A percentile compares a stretch with the other conserved stretches of the same genome.
These are phyloP conservation scores for Penicillium sp. DNA, from an alignment of 2,329 filamentous ascomycete genomes.

Conservation along the genomic window DNA sequence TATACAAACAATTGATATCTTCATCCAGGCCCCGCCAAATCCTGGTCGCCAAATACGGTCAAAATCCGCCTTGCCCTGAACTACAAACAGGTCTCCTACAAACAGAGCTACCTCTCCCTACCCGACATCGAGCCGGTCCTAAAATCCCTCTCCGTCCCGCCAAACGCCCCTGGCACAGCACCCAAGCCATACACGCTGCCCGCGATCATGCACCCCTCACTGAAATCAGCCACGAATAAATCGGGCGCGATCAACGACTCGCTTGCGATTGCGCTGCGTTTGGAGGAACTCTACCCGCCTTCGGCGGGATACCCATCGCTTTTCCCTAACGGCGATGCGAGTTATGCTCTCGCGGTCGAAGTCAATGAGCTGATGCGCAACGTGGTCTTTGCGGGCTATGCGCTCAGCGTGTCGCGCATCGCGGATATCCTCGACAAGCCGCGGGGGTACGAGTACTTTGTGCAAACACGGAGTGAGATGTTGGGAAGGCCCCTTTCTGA, in stretches of 20 bases:
- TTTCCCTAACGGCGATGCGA: not conserved
- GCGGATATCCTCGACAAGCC: not conserved
- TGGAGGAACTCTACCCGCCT: not conserved
- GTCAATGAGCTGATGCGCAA: not conserved
- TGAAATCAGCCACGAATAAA: not conserved
- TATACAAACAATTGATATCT: too few relatives aligned
- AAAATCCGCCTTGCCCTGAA: not conserved
- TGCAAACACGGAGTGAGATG: not conserved
- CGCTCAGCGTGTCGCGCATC: not conserved
- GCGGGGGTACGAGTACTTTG: not conserved
- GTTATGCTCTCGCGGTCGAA: not conserved
- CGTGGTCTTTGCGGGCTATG: not conserved
- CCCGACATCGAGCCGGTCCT: not conserved
- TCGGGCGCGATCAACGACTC: not conserved
- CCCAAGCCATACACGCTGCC: not conserved
- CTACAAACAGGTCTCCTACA: not conserved
- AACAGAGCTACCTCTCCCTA: not conserved
- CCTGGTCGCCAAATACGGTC: not conserved
- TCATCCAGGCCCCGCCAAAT: not conserved
- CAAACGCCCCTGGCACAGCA: not conserved
- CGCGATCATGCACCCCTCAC: not conserved
- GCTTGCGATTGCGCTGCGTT: not conserved
- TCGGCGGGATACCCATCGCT: not conserved
- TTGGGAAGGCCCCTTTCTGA: not conserved
- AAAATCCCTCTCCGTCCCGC: not conserved